Conservation (phyloP, 2,329 filamentous ascomycete species). For the Penicillium sumatraense region DNA sequence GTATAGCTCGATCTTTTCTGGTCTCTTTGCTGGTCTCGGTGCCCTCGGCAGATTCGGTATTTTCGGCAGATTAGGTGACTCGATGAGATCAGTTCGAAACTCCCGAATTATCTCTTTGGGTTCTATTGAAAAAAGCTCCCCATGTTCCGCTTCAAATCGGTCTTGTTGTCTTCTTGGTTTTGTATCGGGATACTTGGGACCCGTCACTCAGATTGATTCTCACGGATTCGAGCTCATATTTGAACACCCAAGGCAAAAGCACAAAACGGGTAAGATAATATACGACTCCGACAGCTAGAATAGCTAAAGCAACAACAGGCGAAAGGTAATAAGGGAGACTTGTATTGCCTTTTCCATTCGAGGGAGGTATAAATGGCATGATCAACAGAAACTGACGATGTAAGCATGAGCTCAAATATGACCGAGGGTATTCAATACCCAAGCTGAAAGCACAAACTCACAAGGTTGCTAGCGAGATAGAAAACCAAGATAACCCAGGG, state of each 20-base stretch:
- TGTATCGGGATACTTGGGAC: slow-evolving; percentile 20
- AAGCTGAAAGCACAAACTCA: neutral
- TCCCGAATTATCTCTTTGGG: neutral
- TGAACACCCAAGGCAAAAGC: slow-evolving; percentile 18
- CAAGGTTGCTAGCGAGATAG: slow-evolving; percentile 22
- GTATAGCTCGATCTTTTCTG: neutral
- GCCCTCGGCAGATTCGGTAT: neutral
- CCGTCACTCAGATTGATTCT: slow-evolving; percentile 20
- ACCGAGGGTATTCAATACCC: neutral
- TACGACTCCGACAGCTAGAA: slow-evolving; percentile 18
- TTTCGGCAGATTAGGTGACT: neutral
- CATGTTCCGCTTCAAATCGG: neutral
- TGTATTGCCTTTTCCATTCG: slow-evolving; percentile 10
- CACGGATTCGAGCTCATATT: slow-evolving; percentile 14
- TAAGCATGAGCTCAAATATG: neutral
- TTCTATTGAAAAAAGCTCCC: neutral
- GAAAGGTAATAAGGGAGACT: slow-evolving; percentile 25
- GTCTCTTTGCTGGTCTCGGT: neutral
- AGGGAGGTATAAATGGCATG: slow-evolving; percentile 26
- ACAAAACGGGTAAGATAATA: slow-evolving; percentile 20
- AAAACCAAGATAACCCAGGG: slow-evolving; percentile 23
- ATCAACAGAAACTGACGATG: slow-evolving; percentile 20
- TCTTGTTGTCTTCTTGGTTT: slow-evolving; percentile 1
- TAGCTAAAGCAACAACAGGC: slow-evolving; percentile 21
- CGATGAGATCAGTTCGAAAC: neutral